Base-by-base conservation (phyloP, 2,329 filamentous ascomycete species). In the Hypoxylon sp. region DNA sequence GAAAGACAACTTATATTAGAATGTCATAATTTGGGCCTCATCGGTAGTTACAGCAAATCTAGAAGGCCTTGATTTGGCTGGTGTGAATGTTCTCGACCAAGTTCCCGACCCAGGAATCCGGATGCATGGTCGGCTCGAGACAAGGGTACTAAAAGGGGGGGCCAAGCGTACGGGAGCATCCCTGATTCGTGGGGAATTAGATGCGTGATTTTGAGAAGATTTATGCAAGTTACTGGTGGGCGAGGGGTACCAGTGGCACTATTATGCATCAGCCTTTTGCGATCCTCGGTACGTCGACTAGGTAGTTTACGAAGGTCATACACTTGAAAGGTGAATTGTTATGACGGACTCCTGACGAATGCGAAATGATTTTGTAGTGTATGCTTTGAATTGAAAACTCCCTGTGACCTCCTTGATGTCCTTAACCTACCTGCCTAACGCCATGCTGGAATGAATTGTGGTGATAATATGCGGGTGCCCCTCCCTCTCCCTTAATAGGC, bases 171-270 rank as follows among this genome's bases (percentile, higher is more conserved):
- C 17, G 30, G 35, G 43, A 25, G 16, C 13, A 40, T 26, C 25
- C 27, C 21, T 43, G 27, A 19, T 17, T 16, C 41, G 45, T 47
- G 49, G 54, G 46, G 50, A 27, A 45, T 23, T 42, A 9, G 30
- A 49, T 77, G 77, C 77, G 77, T 71, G 70, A 59, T 55, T 79
- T 79, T 80, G 77, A 80, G 77, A 75, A 77, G 68, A 72, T 79
- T 79, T 78, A 66, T 63, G 59, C 62, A 65, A 40, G 47, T 42
- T 27, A 53, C 55, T 59, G 41, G n/a, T n/a, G n/a, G n/a, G n/a
- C n/a, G n/a, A n/a, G n/a, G n/a, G n/a, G n/a, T n/a, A n/a, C n/a
- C n/a, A n/a, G n/a, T n/a, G n/a, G n/a, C n/a, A n/a, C n/a, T n/a
- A n/a, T n/a, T n/a, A n/a, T n/a, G n/a, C n/a, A n/a, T n/a, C n/a